phyloP scores from a whole-genome alignment of 129 eudicot genomes.

The Logfia minima region DNA sequence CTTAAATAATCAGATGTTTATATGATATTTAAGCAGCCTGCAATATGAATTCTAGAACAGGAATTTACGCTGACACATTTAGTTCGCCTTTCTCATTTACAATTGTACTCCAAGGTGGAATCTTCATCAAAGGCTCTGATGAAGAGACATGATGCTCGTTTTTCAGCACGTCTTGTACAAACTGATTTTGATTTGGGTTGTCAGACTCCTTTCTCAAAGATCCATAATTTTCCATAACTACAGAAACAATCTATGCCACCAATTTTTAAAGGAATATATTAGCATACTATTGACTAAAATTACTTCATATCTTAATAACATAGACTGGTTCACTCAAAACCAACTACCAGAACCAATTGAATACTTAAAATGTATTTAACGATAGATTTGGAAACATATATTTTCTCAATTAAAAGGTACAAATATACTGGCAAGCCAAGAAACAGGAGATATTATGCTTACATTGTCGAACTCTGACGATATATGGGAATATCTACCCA shows the following conservation, averaged over 20 bases:
- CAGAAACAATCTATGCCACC: slow-evolving; percentile 69
- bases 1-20: background rate
- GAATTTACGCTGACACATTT: slow-evolving; percentile 61
- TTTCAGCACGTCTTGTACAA: slow-evolving; percentile 68
- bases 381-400: background rate
- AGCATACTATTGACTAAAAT: background rate
- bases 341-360: no score
- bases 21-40: background rate
- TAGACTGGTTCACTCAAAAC: background rate
- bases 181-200: slow-evolving; percentile 42
- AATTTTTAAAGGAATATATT: slow-evolving; percentile 13
- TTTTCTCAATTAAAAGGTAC: background rate
- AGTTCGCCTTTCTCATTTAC: slow-evolving; percentile 83
- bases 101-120: slow-evolving; percentile 78
- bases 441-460: slow-evolving; percentile 43
- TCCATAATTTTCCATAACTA: slow-evolving; percentile 79
- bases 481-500: slow-evolving; percentile 86
- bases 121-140: slow-evolving; percentile 38
- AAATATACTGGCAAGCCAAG: background rate
- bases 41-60: background rate
- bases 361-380: no score
- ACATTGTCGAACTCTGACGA: slow-evolving; percentile 89
- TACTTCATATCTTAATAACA: background rate
- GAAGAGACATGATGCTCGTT: slow-evolving; percentile 49
- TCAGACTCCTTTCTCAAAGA: slow-evolving; percentile 45